These are phyloP conservation scores for Lyophyllum semitale DNA, from an alignment of 768 basidiomycete species.

Conservation along the genomic window DNA sequence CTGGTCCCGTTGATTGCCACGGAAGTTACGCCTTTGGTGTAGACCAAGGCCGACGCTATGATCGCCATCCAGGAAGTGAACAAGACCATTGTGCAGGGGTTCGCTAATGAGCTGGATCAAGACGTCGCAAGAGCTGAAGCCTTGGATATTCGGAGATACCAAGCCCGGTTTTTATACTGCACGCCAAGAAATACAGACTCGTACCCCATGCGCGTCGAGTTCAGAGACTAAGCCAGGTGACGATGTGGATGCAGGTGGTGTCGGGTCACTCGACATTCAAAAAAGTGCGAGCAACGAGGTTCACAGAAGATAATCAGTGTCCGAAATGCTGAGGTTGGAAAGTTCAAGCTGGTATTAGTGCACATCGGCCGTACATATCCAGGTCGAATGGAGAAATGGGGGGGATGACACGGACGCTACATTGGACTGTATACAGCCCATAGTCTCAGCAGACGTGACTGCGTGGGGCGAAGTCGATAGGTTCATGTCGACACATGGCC, in stretches of 20 bases:
- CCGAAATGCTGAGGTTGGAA: neutral
- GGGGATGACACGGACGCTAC: neutral
- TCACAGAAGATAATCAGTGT: neutral
- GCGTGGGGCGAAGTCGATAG: neutral
- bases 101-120: slow-evolving; percentile 14
- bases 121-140: slow-evolving; percentile 4
- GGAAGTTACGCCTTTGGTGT: slow-evolving; percentile 13
- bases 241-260: neutral
- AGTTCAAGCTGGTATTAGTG: neutral
- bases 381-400: neutral
- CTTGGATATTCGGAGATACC: neutral
- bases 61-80: slow-evolving; percentile 16
- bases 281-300: neutral
- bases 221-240: slow-evolving; percentile 9
- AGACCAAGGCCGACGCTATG: slow-evolving; percentile 16
- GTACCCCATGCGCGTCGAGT: no score
- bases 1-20: slow-evolving; percentile 19
- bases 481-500: slow-evolving; percentile 4
- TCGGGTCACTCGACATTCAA: neutral
- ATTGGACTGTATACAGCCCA: neutral
- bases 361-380: neutral
- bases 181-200: no score
- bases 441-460: neutral
- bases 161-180: slow-evolving; percentile 6
- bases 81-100: slow-evolving; percentile 13